Conservation (phyloP, 257 asterid species). For the Solanum peruvianum region DNA sequence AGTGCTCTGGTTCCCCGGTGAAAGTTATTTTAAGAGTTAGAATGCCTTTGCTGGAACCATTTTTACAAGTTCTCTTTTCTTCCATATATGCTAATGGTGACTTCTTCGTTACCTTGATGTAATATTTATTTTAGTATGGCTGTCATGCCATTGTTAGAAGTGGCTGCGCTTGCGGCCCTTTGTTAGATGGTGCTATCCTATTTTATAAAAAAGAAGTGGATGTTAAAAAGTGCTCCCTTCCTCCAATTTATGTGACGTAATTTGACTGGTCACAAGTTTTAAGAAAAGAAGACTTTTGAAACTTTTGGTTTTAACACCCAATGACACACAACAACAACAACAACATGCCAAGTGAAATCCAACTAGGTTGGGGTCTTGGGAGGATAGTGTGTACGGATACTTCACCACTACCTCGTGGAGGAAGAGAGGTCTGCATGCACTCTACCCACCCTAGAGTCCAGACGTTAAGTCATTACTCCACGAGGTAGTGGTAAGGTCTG, state of each 20-base stretch:
- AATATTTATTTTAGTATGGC: not conserved
- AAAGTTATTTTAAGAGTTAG: not conserved
- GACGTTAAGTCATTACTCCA: not conserved
- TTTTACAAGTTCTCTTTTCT: not conserved
- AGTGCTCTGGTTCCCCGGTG: conserved; percentile 1
- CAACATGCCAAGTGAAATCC: not conserved
- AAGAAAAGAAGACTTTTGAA: not conserved
- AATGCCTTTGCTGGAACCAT: not conserved
- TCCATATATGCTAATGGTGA: not conserved
- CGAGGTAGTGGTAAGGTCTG: not conserved
- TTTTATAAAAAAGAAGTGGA: not conserved
- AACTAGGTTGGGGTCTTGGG: not conserved
- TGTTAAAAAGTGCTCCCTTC: not conserved
- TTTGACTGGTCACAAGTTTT: not conserved
- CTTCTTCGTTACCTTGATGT: not conserved
- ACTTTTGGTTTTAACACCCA: not conserved
- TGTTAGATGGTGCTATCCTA: not conserved
- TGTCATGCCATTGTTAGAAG: not conserved
- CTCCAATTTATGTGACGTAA: not conserved
- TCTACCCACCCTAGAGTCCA: not conserved
- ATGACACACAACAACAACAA: not conserved
- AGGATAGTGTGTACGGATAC: not conserved
- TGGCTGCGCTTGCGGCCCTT: not conserved
- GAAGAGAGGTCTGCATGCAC: not conserved
- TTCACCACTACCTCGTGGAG: not conserved